Percentiles rank a stretch among this genome's conserved stretches.
Evolutionary conservation across 306 rosid genomes (phyloP).

Genomic region (Lagenaria siceraria): DNA sequence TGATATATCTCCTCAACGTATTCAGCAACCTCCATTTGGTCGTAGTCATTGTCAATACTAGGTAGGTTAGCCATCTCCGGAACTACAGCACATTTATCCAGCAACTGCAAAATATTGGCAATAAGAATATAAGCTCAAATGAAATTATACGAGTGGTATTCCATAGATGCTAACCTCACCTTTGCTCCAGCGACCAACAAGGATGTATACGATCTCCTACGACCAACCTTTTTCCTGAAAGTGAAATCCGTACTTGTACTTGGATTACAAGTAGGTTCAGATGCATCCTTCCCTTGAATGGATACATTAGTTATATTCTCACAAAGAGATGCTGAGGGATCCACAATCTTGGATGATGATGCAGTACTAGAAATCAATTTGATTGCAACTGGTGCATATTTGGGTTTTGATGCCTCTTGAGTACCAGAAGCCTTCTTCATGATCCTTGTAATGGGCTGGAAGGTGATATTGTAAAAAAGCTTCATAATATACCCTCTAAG

Average conservation of each 20-base stretch:
- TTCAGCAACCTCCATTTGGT: conserved; percentile 86
- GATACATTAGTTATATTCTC: conserved; percentile 26
- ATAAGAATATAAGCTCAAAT: conserved; percentile 10
- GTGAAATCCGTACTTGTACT: conserved; percentile 17
- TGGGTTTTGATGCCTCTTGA: conserved; percentile 32
- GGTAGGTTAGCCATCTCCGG: conserved; percentile 41
- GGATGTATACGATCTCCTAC: conserved; percentile 72
- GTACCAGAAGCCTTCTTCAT: conserved; percentile 22
- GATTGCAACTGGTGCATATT: conserved; percentile 15
- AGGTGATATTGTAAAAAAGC: conserved; percentile 9
- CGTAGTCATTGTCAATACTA: conserved; percentile 51
- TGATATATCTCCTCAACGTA: conserved; percentile 69
- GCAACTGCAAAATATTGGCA: conserved; percentile 35
- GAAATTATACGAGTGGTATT: neutral
- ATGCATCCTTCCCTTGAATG: conserved; percentile 21
- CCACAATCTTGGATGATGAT: conserved; percentile 33
- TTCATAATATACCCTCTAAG: neutral
- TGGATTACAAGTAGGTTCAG: conserved; percentile 26
- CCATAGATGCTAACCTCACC: conserved; percentile 33
- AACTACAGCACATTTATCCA: conserved; percentile 37
- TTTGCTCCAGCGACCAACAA: conserved; percentile 50
- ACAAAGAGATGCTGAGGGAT: conserved; percentile 21
- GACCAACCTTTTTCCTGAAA: conserved; percentile 31
- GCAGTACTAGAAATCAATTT: conserved; percentile 25
- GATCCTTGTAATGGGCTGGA: conserved; percentile 50